These are phyloP conservation scores for Wickerhamiella galacta DNA, from an alignment of 805 yeast genomes.

Conservation along the genomic window DNA sequence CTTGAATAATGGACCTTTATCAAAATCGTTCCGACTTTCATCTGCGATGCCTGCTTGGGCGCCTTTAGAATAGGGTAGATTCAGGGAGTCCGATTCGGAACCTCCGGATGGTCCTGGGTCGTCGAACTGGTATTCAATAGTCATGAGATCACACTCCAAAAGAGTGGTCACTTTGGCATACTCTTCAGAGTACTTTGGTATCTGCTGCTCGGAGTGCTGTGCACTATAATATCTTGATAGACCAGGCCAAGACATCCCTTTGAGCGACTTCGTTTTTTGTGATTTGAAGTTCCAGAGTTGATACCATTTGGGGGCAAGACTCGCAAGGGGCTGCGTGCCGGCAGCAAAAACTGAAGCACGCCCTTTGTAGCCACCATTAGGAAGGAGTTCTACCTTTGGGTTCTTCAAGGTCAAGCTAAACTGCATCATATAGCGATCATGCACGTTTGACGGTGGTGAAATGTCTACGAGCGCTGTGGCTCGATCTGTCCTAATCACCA, in stretches of 20 bases:
- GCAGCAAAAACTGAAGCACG: too few relatives aligned
- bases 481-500: slow-evolving; percentile 41
- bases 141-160: slow-evolving; percentile 39
- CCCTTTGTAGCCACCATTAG: slow-evolving; percentile 60
- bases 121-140: slow-evolving; percentile 53
- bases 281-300: background rate
- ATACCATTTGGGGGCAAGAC: background rate
- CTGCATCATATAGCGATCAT: slow-evolving; percentile 41
- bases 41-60: slow-evolving; percentile 14
- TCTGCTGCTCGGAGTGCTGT: slow-evolving; percentile 11
- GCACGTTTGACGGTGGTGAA: slow-evolving; percentile 28
- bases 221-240: slow-evolving; percentile 46
- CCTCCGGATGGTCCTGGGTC: slow-evolving; percentile 55
- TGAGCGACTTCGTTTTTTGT: slow-evolving; percentile 5
- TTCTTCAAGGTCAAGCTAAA: slow-evolving; percentile 31
- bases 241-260: slow-evolving; percentile 52
- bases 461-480: slow-evolving; percentile 46
- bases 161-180: slow-evolving; percentile 69
- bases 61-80: too few relatives aligned
- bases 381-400: slow-evolving; percentile 44
- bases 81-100: too few relatives aligned
- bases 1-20: slow-evolving; percentile 27
- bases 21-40: too few relatives aligned
- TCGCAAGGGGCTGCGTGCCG: background rate
- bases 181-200: slow-evolving; percentile 32